Evolutionary conservation across 1,284 basidiomycete genomes (phyloP).

Genomic region (Austropuccinia psidii): DNA sequence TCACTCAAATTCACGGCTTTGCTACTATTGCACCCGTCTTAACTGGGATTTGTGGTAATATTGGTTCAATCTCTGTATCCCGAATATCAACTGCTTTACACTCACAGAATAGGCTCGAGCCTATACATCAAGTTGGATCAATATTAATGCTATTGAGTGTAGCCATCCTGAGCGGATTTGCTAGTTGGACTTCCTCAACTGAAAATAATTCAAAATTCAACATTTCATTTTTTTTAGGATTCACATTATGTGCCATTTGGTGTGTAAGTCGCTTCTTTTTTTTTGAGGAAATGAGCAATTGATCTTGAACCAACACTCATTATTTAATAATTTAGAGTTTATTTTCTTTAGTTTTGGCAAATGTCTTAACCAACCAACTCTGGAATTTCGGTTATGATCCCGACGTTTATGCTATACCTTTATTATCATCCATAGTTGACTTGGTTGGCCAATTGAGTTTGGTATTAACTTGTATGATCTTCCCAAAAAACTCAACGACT

Average conservation of each 20-base stretch:
- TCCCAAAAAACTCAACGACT: conserved; percentile 20
- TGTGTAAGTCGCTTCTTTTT: conserved; percentile 68
- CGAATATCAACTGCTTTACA: conserved; percentile 79
- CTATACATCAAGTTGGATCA: conserved; percentile 44
- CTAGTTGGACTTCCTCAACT: conserved; percentile 70
- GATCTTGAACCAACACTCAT: background rate
- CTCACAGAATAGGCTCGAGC: conserved; percentile 39
- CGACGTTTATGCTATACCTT: conserved; percentile 75
- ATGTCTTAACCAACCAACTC: background rate
- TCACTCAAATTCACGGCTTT: conserved; percentile 75
- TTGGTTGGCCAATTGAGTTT: conserved; percentile 80
- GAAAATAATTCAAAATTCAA: conserved; percentile 53
- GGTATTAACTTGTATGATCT: conserved; percentile 49
- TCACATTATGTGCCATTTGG: conserved; percentile 64
- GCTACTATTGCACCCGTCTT: conserved; percentile 81
- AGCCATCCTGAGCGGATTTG: conserved; percentile 65
- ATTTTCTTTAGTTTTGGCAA: background rate
- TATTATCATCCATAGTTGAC: conserved; percentile 83
- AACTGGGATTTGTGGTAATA: conserved; percentile 75
- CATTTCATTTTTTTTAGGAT: conserved; percentile 56
- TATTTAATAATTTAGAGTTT: conserved; percentile 44
- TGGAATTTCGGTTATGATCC: background rate
- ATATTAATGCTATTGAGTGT: conserved; percentile 60
- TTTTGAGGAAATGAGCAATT: background rate
- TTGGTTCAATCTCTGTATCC: conserved; percentile 85